phyloP scores from a whole-genome alignment of 306 rosid genomes.

The Inga laurina region DNA sequence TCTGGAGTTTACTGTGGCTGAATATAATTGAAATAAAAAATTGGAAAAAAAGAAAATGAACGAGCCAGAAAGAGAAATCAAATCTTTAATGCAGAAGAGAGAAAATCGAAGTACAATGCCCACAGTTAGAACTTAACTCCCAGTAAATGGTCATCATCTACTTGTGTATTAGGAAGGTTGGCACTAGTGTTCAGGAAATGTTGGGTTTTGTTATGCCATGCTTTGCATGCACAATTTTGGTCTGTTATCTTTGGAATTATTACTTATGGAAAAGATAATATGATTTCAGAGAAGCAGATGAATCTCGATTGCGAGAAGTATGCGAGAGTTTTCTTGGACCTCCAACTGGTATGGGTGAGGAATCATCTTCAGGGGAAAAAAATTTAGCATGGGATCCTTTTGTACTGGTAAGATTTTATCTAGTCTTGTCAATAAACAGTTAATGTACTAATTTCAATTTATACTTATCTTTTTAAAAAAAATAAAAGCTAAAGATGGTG shows the following conservation, averaged over 20 bases:
- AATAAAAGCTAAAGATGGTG: not conserved
- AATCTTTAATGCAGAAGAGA: not conserved
- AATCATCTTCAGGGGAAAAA: constrained; percentile 54
- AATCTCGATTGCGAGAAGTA: constrained; percentile 90
- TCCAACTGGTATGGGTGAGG: constrained; percentile 90
- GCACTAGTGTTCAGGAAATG: not conserved
- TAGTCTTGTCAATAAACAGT: not conserved
- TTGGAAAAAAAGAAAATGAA: not conserved
- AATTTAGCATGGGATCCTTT: constrained; percentile 86
- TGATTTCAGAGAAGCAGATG: constrained; percentile 93
- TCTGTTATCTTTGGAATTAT: constrained; percentile 20
- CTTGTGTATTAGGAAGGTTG: constrained; percentile 6
- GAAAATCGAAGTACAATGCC: not conserved
- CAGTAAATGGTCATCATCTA: not conserved
- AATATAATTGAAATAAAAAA: not conserved
- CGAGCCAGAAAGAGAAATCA: not conserved
- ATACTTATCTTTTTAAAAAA: not conserved
- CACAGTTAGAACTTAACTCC: not conserved
- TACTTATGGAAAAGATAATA: constrained; percentile 32
- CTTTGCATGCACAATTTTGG: constrained; percentile 9
- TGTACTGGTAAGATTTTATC: constrained; percentile 72
- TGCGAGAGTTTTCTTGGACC: constrained; percentile 98
- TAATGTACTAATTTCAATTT: not conserved
- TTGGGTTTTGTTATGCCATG: not conserved
- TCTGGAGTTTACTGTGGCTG: not conserved